These are phyloP conservation scores for Phyllosticta citrichinensis DNA, from an alignment of 2,329 filamentous ascomycete species.

Conservation along the genomic window DNA sequence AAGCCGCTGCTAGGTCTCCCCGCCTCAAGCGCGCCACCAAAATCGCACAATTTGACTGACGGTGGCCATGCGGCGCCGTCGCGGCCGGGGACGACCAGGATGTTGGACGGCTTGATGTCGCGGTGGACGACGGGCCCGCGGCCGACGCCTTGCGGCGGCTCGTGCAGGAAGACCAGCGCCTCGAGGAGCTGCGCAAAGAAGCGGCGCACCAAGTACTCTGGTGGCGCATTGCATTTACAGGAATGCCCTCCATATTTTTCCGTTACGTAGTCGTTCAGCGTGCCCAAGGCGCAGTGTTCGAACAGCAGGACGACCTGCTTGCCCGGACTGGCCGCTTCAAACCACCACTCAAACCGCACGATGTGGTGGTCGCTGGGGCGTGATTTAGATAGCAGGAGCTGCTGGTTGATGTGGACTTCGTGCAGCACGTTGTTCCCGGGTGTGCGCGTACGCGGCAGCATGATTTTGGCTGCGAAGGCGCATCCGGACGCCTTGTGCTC, in stretches of 20 bases:
- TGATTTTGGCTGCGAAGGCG: background rate
- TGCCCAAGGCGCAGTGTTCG: background rate
- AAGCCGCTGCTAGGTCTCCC: background rate
- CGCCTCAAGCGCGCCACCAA: background rate
- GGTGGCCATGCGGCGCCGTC: no score
- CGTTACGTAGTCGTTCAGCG: background rate
- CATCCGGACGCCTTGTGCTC: background rate
- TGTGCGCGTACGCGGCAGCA: background rate
- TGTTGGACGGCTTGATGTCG: background rate
- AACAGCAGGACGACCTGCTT: background rate
- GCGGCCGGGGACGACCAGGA: background rate
- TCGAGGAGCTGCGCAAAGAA: background rate
- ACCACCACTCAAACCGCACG: background rate
- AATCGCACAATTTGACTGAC: background rate
- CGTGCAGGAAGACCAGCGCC: background rate
- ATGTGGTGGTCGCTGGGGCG: background rate
- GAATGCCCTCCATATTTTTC: background rate
- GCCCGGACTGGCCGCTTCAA: background rate
- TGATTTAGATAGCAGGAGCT: background rate
- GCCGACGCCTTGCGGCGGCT: background rate
- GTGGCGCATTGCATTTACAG: no score
- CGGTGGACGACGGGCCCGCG: background rate
- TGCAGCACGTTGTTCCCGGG: background rate
- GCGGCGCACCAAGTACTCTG: background rate
- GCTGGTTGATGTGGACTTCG: background rate